Percentiles rank a stretch among this genome's conserved stretches.
Evolutionary conservation across 2,329 filamentous ascomycete species (phyloP).

Genomic region (Peltaster fructicola): DNA sequence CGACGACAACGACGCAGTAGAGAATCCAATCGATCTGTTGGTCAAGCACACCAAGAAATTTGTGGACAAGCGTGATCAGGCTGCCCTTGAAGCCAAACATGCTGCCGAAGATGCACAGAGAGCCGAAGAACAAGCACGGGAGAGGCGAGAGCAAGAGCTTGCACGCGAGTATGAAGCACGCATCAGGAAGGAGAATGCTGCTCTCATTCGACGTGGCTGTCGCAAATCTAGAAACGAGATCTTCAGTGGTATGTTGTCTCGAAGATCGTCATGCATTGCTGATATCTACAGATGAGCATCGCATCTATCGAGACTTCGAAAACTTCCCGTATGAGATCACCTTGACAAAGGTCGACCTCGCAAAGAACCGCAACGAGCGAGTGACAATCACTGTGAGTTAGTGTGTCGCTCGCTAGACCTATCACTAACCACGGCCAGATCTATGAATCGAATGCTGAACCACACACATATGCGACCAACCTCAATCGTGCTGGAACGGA

Average conservation of each 20-base stretch:
- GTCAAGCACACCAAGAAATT: too few relatives aligned
- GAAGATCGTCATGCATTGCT: slow-evolving; percentile 3
- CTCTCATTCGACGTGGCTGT: slow-evolving; percentile 10
- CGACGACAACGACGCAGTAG: slow-evolving; percentile 5
- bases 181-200: slow-evolving; percentile 13
- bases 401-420: slow-evolving; percentile 3
- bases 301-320: slow-evolving; percentile 44
- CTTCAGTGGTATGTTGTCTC: slow-evolving; percentile 19
- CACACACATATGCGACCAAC: slow-evolving; percentile 43
- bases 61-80: slow-evolving; percentile 12
- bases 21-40: slow-evolving; percentile 4
- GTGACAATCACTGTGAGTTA: slow-evolving; percentile 40
- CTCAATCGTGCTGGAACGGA: slow-evolving; percentile 14
- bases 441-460: slow-evolving; percentile 45
- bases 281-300: slow-evolving; percentile 35
- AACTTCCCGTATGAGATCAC: slow-evolving; percentile 47
- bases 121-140: slow-evolving; percentile 13
- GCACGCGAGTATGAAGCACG: slow-evolving; percentile 8
- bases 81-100: slow-evolving; percentile 1
- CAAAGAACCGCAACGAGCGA: slow-evolving; percentile 36
- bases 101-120: slow-evolving; percentile 14
- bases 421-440: slow-evolving; percentile 31
- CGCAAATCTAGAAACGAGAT: slow-evolving; percentile 13
- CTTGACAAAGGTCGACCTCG: slow-evolving; percentile 36
- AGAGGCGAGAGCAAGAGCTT: slow-evolving; percentile 10